Conservation (phyloP, 2,329 filamentous ascomycete species). For the Diaporthe capsici region DNA sequence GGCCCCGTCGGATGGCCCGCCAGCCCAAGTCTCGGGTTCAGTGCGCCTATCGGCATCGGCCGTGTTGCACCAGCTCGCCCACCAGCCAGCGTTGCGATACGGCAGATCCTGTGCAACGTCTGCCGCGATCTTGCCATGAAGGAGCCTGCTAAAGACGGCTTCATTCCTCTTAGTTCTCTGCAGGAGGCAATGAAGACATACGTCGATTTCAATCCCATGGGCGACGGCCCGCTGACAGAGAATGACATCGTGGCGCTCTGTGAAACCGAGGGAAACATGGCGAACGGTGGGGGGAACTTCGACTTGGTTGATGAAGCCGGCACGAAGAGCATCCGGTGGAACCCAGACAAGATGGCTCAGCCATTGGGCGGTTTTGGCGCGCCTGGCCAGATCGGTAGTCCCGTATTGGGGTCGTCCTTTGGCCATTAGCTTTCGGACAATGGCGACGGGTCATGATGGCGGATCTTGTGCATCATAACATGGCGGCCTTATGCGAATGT, state of each 20-base stretch:
- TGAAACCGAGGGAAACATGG: conserved; percentile 88
- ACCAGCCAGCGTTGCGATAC: conserved; percentile 77
- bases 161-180: conserved; percentile 70
- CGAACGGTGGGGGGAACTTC: conserved; percentile 94
- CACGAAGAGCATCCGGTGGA: conserved; percentile 66
- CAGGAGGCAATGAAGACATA: conserved; percentile 73
- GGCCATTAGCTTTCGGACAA: conserved; percentile 42
- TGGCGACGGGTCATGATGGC: conserved; percentile 39
- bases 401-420: conserved; percentile 62
- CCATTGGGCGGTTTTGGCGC: conserved; percentile 63
- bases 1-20: conserved; percentile 53
- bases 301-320: conserved; percentile 70
- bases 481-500: conserved; percentile 9
- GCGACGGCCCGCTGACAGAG: conserved; percentile 60
- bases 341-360: conserved; percentile 55
- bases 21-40: conserved; percentile 49
- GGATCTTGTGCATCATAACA: conserved; percentile 15
- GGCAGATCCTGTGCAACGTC: conserved; percentile 81
- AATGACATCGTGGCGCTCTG: conserved; percentile 85
- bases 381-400: conserved; percentile 80
- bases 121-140: conserved; percentile 72
- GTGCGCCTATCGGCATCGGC: conserved; percentile 50
- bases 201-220: conserved; percentile 66
- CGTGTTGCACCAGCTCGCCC: conserved; percentile 60
- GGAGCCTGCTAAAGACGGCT: conserved; percentile 69